Conservation (phyloP, 331 rosid species). For the Cucumis variabilis region DNA sequence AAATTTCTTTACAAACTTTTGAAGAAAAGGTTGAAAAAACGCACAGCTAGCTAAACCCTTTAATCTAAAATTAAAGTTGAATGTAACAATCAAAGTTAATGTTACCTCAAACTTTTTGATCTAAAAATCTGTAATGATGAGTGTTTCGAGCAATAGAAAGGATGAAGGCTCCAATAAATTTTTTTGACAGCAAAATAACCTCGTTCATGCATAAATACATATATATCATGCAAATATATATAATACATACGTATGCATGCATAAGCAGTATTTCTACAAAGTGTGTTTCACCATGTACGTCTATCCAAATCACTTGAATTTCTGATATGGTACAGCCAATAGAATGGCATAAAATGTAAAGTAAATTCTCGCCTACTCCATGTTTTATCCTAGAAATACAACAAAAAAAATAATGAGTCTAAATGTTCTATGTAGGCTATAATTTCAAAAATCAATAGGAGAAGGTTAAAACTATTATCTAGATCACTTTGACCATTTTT, state of each 20-base stretch:
- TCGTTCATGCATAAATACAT: background rate
- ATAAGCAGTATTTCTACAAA: background rate
- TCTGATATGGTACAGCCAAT: conserved; percentile 74
- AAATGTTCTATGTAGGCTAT: background rate
- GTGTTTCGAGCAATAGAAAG: conserved; percentile 34
- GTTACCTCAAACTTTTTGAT: too few species aligned
- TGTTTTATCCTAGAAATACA: conserved; percentile 76
- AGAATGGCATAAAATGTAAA: conserved; percentile 66
- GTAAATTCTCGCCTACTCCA: conserved; percentile 75
- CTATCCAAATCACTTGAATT: conserved; percentile 67
- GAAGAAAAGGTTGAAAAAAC: conserved; percentile 67
- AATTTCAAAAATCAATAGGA: conserved; percentile 11
- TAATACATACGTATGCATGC: background rate
- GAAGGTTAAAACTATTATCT: conserved; percentile 35
- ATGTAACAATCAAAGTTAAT: too few species aligned
- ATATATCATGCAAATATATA: too few species aligned
- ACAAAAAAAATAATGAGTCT: conserved; percentile 21
- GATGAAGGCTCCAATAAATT: background rate
- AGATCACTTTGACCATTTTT: conserved; percentile 41
- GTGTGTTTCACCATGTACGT: conserved; percentile 13
- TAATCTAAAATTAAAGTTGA: too few species aligned
- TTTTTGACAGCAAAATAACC: background rate
- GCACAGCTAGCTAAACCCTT: conserved; percentile 90
- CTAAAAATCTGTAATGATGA: too few species aligned
- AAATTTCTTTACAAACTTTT: conserved; percentile 51